phyloP scores from a whole-genome alignment of 768 basidiomycete genomes.

The Phaeotremella fagi region DNA sequence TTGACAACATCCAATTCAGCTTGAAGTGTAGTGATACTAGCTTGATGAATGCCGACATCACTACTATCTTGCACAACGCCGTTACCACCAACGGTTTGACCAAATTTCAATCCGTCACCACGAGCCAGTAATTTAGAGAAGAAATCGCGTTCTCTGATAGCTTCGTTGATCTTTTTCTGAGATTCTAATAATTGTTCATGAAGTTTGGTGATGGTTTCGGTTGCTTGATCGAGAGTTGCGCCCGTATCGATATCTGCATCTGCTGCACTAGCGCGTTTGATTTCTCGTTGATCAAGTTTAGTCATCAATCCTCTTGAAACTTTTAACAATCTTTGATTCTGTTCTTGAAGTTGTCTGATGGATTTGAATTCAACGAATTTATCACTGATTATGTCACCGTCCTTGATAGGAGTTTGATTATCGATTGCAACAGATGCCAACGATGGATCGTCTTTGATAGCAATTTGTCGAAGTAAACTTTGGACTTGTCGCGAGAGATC shows the following conservation, averaged over 20 bases:
- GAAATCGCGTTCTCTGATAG: constrained; percentile 80
- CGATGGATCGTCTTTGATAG: constrained; percentile 74
- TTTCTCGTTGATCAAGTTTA: constrained; percentile 80
- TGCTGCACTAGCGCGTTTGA: constrained; percentile 19
- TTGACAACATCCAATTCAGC: constrained; percentile 74
- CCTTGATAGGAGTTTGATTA: constrained; percentile 17
- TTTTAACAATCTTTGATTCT: constrained; percentile 82
- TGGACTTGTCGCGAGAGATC: constrained; percentile 62
- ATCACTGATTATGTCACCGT: constrained; percentile 74
- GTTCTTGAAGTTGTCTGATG: constrained; percentile 73
- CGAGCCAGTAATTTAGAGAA: constrained; percentile 64
- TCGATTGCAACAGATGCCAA: constrained; percentile 59
- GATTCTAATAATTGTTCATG: constrained; percentile 66
- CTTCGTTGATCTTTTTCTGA: constrained; percentile 71
- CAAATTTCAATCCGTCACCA: constrained; percentile 51
- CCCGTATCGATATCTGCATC: constrained; percentile 39
- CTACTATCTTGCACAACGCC: constrained; percentile 18
- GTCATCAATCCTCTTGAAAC: constrained; percentile 75
- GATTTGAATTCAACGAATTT: constrained; percentile 81
- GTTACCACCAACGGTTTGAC: constrained; percentile 1
- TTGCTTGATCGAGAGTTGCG: constrained; percentile 79
- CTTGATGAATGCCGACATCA: constrained; percentile 22
- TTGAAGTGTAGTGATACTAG: constrained; percentile 62
- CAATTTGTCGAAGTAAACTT: constrained; percentile 68
- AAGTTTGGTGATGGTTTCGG: constrained; percentile 75